Base-by-base conservation (phyloP, 352 stramenopile species). In the Pythium apleroticum region DNA sequence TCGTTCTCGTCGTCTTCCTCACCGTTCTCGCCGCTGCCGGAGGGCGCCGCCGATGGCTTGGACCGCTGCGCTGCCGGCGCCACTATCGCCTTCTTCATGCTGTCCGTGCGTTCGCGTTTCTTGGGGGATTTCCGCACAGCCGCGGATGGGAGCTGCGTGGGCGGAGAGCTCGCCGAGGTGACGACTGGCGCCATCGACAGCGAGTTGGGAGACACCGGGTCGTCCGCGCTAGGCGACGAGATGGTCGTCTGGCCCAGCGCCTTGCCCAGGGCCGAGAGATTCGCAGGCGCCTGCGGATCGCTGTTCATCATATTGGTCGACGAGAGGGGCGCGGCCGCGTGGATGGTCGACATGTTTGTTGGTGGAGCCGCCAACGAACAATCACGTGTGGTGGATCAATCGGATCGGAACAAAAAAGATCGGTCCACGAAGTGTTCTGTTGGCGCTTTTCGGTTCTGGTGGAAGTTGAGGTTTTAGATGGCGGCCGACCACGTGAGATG, bases 31-130 rank as follows among this genome's bases (percentile, higher is more conserved):
- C 52, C 15, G 54, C 50, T 19, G 66, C 75, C 30, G 66, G 59
- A 3, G 54, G 66, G 37, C 25, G 75, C 67, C 31, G 69, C 60
- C 4, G 65, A 39, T 1, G 59, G 59, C 66, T 68, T 57, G 62
- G 79, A 69, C n/a, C 86, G 78, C 64, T 93, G 86, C 10, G 84
- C 81, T 2, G 81, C 81, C 3, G 86, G 86, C 8, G 78, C 64
- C 1, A 79, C 78, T 11, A 89, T 74, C 77, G 88, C 76, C 48
- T 85, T 86, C 68, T 93, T 93, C 57, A 93, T 63, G 52, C 84
- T 93, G 65, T 95, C 84, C 4, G 84, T 92, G n/a, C 86, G 86
- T n/a, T 85, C 80, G 35, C 86, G 81, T 57, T 95, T 95, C 78
- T 93, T 93, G 24, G 81, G 79, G 25, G 77, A 88, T 60, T 91